Evolutionary conservation across 2,329 filamentous ascomycete genomes (phyloP).

Genomic region (Aspergillus sp.): DNA sequence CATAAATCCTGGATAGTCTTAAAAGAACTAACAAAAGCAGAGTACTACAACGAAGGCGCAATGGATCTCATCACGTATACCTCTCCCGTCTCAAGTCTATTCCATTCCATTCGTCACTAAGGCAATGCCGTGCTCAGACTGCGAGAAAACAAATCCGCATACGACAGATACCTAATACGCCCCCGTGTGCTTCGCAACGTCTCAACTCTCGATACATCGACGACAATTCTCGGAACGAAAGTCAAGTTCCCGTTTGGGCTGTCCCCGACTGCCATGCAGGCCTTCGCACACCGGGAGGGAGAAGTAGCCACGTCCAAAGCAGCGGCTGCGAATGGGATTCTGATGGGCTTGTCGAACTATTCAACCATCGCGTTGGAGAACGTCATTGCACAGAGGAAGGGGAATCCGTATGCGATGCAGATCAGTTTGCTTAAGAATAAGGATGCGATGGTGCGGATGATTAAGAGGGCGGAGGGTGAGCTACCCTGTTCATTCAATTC

Average conservation of each 20-base stretch:
- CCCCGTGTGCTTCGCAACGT: slow-evolving; percentile 44
- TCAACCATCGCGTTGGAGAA: neutral
- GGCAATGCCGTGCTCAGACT: slow-evolving; percentile 24
- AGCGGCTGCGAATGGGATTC: neutral
- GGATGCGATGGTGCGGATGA: neutral
- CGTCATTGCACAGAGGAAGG: neutral
- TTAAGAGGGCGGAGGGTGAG: slow-evolving; percentile 1
- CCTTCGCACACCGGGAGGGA: neutral
- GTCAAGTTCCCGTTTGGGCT: slow-evolving; percentile 52
- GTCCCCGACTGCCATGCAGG: slow-evolving; percentile 44
- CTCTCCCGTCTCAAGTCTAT: no score
- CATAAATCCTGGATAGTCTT: neutral
- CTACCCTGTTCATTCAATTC: no score
- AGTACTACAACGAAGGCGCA: slow-evolving; percentile 57
- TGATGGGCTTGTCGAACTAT: neutral
- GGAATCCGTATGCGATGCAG: slow-evolving; percentile 6
- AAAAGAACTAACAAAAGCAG: slow-evolving; percentile 22
- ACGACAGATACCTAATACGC: slow-evolving; percentile 47
- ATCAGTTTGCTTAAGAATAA: slow-evolving; percentile 2
- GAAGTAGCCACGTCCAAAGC: neutral
- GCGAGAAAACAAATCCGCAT: slow-evolving; percentile 53
- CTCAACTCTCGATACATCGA: slow-evolving; percentile 40
- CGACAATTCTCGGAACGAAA: slow-evolving; percentile 41
- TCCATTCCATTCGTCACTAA: neutral
- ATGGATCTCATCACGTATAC: slow-evolving; percentile 50